These are phyloP conservation scores for Fraxinus nigra DNA, from an alignment of 305 asterid genomes.

Conservation along the genomic window DNA sequence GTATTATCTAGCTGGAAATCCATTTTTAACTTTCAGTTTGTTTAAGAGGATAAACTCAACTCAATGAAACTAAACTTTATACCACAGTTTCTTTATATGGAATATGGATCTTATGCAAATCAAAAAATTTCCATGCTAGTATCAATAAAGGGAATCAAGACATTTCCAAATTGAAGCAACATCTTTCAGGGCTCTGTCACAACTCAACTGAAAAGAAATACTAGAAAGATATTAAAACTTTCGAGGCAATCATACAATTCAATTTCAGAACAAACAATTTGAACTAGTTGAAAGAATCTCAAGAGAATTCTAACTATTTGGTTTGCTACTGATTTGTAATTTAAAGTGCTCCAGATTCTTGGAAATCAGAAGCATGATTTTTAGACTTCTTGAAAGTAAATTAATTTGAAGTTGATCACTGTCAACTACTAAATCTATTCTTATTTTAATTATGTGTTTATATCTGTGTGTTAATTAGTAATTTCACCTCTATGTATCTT, in stretches of 20 bases:
- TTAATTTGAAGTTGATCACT: not conserved
- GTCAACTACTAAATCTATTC: not conserved
- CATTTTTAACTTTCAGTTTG: not conserved
- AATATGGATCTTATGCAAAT: not conserved
- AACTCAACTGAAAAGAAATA: not conserved
- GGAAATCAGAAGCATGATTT: not conserved
- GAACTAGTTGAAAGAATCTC: not conserved
- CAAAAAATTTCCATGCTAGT: not conserved
- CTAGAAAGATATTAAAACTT: not conserved
- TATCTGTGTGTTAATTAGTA: not conserved
- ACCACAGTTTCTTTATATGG: not conserved
- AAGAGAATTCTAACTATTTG: not conserved
- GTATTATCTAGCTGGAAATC: slow-evolving; percentile 10
- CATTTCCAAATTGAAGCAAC: not conserved
- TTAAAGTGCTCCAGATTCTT: not conserved
- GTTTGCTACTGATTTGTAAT: not conserved
- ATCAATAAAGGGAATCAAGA: not conserved
- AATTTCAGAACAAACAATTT: not conserved
- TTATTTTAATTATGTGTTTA: not conserved
- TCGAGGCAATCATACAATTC: not conserved
- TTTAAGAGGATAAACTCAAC: not conserved
- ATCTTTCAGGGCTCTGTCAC: not conserved
- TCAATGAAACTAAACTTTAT: not conserved
- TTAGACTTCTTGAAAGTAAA: not conserved
- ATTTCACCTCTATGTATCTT: not conserved